A percentile compares a stretch with the other conserved stretches of the same genome.
Conservation (phyloP, 1,139 yeast species). For the Sugiyamaella xylanicola region DNA sequence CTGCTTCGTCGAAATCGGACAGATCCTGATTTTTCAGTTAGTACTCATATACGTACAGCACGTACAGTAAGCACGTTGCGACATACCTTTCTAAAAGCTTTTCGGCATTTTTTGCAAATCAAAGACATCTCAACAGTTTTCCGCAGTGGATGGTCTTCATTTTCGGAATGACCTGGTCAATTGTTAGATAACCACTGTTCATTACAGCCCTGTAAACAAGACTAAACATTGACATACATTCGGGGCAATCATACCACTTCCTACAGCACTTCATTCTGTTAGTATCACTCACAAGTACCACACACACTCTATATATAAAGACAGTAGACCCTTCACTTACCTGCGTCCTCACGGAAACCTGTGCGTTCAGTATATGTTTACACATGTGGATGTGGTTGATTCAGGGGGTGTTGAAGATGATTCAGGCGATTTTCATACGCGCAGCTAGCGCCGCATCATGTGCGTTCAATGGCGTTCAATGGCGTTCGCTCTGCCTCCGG, state of each 20-base stretch:
- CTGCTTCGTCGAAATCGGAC: conserved; percentile 44
- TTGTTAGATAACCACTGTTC: not conserved
- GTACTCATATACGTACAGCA: not conserved
- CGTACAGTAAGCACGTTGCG: not conserved
- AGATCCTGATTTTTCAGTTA: conserved; percentile 32
- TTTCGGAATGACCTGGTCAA: conserved; percentile 39
- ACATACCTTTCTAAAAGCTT: conserved; percentile 43
- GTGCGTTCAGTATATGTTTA: conserved; percentile 44
- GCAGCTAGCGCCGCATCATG: conserved; percentile 11
- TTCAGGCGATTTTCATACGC: conserved; percentile 4
- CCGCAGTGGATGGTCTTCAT: conserved; percentile 40
- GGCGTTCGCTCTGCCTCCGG: too few relatives aligned
- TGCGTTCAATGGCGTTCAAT: not conserved
- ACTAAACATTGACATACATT: conserved; percentile 33
- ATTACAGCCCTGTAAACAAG: not conserved
- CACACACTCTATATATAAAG: not conserved
- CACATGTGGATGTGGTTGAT: conserved; percentile 38
- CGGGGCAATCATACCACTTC: conserved; percentile 45
- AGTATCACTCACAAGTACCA: not conserved
- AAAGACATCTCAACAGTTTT: conserved; percentile 43
- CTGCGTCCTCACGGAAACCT: conserved; percentile 44
- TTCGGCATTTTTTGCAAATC: conserved; percentile 44
- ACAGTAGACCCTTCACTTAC: too few relatives aligned
- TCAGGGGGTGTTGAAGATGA: conserved; percentile 12
- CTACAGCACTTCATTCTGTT: conserved; percentile 36